A percentile compares a stretch with the other conserved stretches of the same genome.
These are phyloP conservation scores for Coniochaeta pulveracea DNA, from an alignment of 2,329 filamentous ascomycete species.

Conservation along the genomic window DNA sequence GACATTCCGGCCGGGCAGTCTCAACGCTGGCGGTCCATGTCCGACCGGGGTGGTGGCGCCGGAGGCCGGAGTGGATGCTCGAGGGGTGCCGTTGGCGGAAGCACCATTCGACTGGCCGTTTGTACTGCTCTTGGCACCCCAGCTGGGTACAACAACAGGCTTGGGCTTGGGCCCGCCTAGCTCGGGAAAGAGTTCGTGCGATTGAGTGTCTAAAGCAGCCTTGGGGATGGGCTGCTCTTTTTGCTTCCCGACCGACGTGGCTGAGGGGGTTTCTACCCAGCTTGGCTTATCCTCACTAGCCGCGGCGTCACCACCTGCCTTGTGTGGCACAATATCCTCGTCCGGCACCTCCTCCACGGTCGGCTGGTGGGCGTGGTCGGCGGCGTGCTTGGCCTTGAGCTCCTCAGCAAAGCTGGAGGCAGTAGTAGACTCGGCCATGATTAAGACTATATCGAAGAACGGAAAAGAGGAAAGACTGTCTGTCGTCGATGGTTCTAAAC, in stretches of 20 bases:
- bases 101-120: constrained; percentile 43
- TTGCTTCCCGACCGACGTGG: constrained; percentile 60
- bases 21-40: constrained; percentile 44
- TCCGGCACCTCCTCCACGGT: constrained; percentile 75
- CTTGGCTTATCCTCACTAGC: constrained; percentile 32
- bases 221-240: constrained; percentile 33
- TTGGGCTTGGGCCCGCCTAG: constrained; percentile 59
- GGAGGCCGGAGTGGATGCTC: constrained; percentile 52
- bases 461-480: background rate
- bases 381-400: constrained; percentile 4
- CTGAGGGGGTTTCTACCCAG: constrained; percentile 37
- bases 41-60: constrained; percentile 37
- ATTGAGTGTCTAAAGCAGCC: constrained; percentile 64
- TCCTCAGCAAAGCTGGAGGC: background rate
- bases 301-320: constrained; percentile 22
- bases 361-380: background rate
- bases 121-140: constrained; percentile 59
- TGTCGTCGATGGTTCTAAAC: too few species aligned
- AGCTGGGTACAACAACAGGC: constrained; percentile 57
- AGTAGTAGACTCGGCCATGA: constrained; percentile 2
- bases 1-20: constrained; percentile 71
- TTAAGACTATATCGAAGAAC: background rate
- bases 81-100: constrained; percentile 41
- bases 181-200: constrained; percentile 88
- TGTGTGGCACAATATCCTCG: constrained; percentile 54